Percentiles rank a stretch among this genome's conserved stretches.
Conservation (phyloP, 2,329 filamentous ascomycete genomes). For the Aspergillus sp. region DNA sequence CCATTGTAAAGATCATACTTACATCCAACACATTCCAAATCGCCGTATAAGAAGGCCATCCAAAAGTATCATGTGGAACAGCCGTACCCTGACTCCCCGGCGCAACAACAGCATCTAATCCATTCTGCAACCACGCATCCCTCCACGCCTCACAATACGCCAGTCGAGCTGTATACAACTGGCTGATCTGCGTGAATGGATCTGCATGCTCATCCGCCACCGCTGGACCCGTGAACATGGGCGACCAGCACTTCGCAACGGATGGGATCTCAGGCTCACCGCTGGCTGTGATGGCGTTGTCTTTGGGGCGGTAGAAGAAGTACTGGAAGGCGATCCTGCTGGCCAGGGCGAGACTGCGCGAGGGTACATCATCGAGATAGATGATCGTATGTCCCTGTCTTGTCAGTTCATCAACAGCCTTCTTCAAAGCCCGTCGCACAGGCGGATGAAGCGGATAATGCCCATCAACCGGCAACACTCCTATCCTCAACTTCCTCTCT, state of each 20-base stretch:
- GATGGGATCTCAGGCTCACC: constrained; percentile 17
- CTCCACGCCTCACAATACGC: constrained; percentile 10
- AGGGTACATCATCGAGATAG: constrained; percentile 8
- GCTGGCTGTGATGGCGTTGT: constrained; percentile 12
- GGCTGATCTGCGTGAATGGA: constrained; percentile 12
- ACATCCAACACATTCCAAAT: constrained; percentile 19
- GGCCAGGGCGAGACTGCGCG: constrained; percentile 3
- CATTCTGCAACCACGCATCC: constrained; percentile 10
- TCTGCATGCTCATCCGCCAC: constrained; percentile 1
- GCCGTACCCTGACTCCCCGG: constrained; percentile 20
- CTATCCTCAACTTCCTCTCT: constrained; percentile 8
- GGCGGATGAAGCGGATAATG: constrained; percentile 15
- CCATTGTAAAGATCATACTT: neutral
- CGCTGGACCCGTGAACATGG: constrained; percentile 4
- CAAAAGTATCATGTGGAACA: constrained; percentile 16
- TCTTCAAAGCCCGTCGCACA: constrained; percentile 13
- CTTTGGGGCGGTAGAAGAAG: constrained; percentile 18
- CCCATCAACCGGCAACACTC: constrained; percentile 16
- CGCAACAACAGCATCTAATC: constrained; percentile 16
- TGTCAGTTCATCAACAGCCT: constrained; percentile 10
- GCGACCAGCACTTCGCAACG: constrained; percentile 8
- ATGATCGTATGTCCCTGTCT: constrained; percentile 15
- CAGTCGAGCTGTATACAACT: constrained; percentile 10
- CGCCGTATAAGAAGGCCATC: constrained; percentile 15
- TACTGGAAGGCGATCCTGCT: constrained; percentile 9